Conservation (phyloP, 1,284 basidiomycete species). For the Porodaedalea pini region DNA sequence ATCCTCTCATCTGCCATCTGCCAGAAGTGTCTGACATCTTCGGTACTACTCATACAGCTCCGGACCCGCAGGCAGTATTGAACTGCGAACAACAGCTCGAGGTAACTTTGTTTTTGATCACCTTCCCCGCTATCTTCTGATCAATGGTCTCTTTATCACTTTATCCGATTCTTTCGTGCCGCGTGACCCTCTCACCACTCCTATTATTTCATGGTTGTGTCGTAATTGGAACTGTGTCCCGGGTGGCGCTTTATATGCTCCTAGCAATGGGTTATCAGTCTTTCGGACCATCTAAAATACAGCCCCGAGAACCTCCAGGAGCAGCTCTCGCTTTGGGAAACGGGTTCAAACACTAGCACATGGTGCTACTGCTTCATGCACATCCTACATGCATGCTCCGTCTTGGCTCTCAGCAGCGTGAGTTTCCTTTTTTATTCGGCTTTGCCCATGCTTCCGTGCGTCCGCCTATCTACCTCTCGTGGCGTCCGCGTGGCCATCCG, state of each 20-base stretch:
- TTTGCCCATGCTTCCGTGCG: not conserved
- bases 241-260: not conserved
- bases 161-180: not conserved
- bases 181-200: not conserved
- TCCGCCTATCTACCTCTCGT: not conserved
- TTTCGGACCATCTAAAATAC: slow-evolving; percentile 66
- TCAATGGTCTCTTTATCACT: not conserved
- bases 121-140: not conserved
- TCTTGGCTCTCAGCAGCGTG: slow-evolving; percentile 61
- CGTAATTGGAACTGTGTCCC: not conserved
- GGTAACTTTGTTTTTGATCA: slow-evolving; percentile 7
- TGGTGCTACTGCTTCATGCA: slow-evolving; percentile 78
- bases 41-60: not conserved
- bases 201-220: not conserved
- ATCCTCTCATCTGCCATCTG: slow-evolving; percentile 1
- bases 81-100: slow-evolving; percentile 13
- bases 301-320: slow-evolving; percentile 60
- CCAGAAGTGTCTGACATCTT: not conserved
- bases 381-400: slow-evolving; percentile 59
- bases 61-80: slow-evolving; percentile 6
- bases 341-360: slow-evolving; percentile 66
- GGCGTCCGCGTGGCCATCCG: not conserved
- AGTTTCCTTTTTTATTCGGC: slow-evolving; percentile 28
- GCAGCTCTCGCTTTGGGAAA: slow-evolving; percentile 74
- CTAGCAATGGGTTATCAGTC: slow-evolving; percentile 59